phyloP scores from a whole-genome alignment of 805 yeast species.

The Metschnikowia bowlesiae region DNA sequence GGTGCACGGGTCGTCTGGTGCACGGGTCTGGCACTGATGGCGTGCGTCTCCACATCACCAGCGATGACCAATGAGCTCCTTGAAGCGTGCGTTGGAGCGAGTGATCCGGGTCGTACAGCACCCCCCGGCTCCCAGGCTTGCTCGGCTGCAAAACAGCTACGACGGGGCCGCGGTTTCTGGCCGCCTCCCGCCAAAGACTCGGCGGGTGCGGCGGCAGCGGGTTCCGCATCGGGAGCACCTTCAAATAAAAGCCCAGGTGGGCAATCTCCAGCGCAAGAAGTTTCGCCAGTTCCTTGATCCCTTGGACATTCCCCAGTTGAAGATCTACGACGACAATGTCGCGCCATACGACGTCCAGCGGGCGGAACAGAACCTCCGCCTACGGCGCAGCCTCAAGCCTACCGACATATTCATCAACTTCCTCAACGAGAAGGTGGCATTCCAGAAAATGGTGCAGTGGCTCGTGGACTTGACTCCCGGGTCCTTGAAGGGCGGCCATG shows the following conservation, averaged over 20 bases:
- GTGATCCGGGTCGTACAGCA: slow-evolving; percentile 29
- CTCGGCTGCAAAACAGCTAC: background rate
- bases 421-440: slow-evolving; percentile 26
- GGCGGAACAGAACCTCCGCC: slow-evolving; percentile 27
- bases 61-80: slow-evolving; percentile 23
- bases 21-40: background rate
- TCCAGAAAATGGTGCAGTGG: slow-evolving; percentile 30
- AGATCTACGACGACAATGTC: slow-evolving; percentile 23
- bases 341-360: slow-evolving; percentile 20
- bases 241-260: slow-evolving; percentile 12
- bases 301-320: slow-evolving; percentile 30
- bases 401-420: slow-evolving; percentile 21
- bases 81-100: slow-evolving; percentile 32
- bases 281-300: slow-evolving; percentile 34
- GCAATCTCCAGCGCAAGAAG: slow-evolving; percentile 18
- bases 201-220: slow-evolving; percentile 10
- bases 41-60: background rate
- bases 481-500: slow-evolving; percentile 19
- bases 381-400: slow-evolving; percentile 16
- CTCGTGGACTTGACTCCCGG: slow-evolving; percentile 31
- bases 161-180: background rate
- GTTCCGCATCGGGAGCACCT: slow-evolving; percentile 2
- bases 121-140: background rate
- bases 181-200: background rate
- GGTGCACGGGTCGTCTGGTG: background rate